phyloP scores from a whole-genome alignment of 768 basidiomycete genomes.

The Suillus bovinus region DNA sequence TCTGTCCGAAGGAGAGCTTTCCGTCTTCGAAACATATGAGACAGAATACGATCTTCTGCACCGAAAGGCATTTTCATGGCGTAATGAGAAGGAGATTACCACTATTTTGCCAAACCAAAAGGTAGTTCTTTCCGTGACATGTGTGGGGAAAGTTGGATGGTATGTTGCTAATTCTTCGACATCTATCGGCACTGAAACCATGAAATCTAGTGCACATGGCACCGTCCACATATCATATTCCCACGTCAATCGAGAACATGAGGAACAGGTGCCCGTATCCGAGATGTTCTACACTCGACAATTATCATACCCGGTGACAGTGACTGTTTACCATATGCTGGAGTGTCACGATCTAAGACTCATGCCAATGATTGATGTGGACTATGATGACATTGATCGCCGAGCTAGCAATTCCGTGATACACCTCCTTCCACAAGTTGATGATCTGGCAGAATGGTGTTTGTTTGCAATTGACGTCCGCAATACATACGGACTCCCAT shows the following conservation, averaged over 20 bases:
- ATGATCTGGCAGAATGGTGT: slow-evolving; percentile 71
- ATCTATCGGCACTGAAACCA: slow-evolving; percentile 7
- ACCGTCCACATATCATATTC: slow-evolving; percentile 85
- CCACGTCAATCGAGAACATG: slow-evolving; percentile 49
- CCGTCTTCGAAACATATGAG: slow-evolving; percentile 87
- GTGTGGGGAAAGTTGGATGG: slow-evolving; percentile 93
- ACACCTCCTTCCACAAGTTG: slow-evolving; percentile 36
- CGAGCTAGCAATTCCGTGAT: slow-evolving; percentile 22
- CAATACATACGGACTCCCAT: slow-evolving; percentile 89
- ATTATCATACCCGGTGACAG: slow-evolving; percentile 82
- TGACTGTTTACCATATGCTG: slow-evolving; percentile 95
- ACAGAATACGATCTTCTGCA: slow-evolving; percentile 80
- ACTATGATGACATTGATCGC: slow-evolving; percentile 22
- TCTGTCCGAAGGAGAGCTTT: slow-evolving; percentile 77
- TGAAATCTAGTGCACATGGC: slow-evolving; percentile 62
- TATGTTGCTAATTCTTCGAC: slow-evolving; percentile 40
- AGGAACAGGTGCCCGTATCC: slow-evolving; percentile 31
- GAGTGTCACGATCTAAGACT: slow-evolving; percentile 86
- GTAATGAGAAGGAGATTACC: slow-evolving; percentile 41
- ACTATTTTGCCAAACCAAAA: slow-evolving; percentile 71
- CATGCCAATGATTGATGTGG: slow-evolving; percentile 49
- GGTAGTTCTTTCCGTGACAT: slow-evolving; percentile 64
- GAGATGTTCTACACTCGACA: slow-evolving; percentile 84
- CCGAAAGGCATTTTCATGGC: slow-evolving; percentile 81
- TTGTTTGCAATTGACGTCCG: slow-evolving; percentile 88